Conservation (phyloP, 345 rosid genomes). For the Triadica sebifera region DNA sequence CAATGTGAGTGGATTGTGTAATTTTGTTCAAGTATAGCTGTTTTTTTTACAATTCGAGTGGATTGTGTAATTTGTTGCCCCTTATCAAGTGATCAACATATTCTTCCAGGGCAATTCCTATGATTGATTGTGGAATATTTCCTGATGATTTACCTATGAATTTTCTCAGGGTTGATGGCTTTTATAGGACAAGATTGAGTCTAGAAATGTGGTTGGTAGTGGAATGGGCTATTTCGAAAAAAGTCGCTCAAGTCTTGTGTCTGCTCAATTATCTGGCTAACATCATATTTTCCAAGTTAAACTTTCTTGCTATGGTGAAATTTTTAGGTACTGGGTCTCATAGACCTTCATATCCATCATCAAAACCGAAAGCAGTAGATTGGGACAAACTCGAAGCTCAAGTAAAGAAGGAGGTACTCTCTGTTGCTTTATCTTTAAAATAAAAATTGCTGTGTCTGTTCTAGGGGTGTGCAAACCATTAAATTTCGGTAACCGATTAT, state of each 20-base stretch:
- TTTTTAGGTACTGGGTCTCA: conserved; percentile 37
- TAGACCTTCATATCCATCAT: conserved; percentile 79
- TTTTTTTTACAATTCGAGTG: neutral
- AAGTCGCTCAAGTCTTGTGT: neutral
- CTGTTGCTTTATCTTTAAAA: neutral
- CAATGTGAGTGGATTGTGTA: too few species aligned
- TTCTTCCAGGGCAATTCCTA: neutral
- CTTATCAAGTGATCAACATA: neutral
- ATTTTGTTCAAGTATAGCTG: too few species aligned
- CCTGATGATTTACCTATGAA: too few species aligned
- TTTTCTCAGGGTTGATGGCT: neutral
- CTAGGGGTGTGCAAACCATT: too few species aligned
- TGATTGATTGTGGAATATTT: neutral
- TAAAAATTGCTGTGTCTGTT: neutral
- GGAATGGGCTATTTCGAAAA: neutral
- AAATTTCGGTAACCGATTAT: too few species aligned
- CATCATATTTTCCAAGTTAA: neutral
- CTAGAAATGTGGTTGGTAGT: neutral
- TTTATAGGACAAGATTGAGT: neutral
- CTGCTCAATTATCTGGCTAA: neutral
- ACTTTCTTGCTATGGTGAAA: neutral
- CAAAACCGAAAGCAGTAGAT: conserved; percentile 62
- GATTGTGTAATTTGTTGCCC: neutral
- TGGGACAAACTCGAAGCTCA: conserved; percentile 94
- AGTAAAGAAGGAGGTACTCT: conserved; percentile 67